Percentiles rank a stretch among this genome's conserved stretches.
Conservation (phyloP, 305 asterid species). For the Fraxinus sp. region DNA sequence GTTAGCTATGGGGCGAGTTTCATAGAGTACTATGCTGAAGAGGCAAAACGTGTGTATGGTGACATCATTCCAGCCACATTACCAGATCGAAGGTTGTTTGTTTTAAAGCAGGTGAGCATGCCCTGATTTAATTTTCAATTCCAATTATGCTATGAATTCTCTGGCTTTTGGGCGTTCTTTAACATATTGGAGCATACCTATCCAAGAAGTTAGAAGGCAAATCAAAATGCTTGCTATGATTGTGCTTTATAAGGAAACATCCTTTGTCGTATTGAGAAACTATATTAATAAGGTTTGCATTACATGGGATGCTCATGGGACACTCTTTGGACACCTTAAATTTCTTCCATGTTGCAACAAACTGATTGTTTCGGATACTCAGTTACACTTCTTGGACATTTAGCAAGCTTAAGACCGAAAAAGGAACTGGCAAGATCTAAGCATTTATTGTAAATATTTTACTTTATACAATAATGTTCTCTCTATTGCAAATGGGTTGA, state of each 20-base stretch:
- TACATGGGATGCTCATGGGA: not conserved
- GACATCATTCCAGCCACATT: slow-evolving; percentile 89
- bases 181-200: not conserved
- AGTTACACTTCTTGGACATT: not conserved
- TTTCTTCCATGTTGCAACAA: not conserved
- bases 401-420: not conserved
- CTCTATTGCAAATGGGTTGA: slow-evolving; percentile 13
- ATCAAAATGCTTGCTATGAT: not conserved
- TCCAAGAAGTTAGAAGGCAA: not conserved
- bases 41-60: slow-evolving; percentile 93
- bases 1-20: slow-evolving; percentile 84
- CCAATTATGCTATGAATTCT: not conserved
- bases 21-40: slow-evolving; percentile 91
- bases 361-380: not conserved
- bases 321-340: slow-evolving; percentile 13
- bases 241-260: not conserved
- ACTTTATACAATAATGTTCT: not conserved
- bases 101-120: slow-evolving; percentile 72
- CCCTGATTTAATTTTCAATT: not conserved
- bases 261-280: not conserved
- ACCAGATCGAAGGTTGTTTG: slow-evolving; percentile 88
- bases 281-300: not conserved
- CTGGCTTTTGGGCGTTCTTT: not conserved
- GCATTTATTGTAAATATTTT: not conserved
- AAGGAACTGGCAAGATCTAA: not conserved